Base-by-base conservation (phyloP, 352 stramenopile genomes). In the Pseudoperonospora humuli region DNA sequence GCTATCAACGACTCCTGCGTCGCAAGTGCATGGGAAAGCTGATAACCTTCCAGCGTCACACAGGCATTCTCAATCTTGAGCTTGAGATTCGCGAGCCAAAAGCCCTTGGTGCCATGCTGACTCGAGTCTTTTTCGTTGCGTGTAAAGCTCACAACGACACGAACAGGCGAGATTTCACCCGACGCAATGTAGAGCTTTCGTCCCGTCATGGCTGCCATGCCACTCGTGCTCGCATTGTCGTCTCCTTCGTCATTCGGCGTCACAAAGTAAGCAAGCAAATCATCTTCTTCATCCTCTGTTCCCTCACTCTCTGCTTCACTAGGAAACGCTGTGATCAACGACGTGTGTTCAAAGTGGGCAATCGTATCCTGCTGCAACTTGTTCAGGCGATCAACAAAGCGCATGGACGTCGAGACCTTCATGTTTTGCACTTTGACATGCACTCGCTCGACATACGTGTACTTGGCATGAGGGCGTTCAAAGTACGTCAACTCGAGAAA, bases 41-140 rank as follows among this genome's bases (percentile, higher is more conserved):
- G 65, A 51, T 82, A 93, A 13, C 61, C 70, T 17, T 82, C 71
- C 1, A 93, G 56, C 3, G 68, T 77, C n/a, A 93, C 47, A 42
- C 72, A 89, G 14, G 80, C 80, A 47, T 90, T 87, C 31, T 93
- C 79, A 44, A 93, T 90, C 62, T 87, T 83, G 39, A 93, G 47
- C 52, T 90, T 90, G 10, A 93, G 61, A 46, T 90, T 84, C 0
- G 72, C 68, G 9, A 93, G 58, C 80, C 77, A 93, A 31, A 90
- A 93, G 2, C 70, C 62, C 19, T 67, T 61, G 20, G 53, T 67
- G 5, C 34, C 43, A 3, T 15, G 51, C 31, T 60, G 28, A 9
- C 47, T 54, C 14, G 62, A 57, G 39, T 87, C 67, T 32, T 68
- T 67, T 46, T 85, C 85, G 26, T 85, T 75, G 15, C 75, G 73